A percentile compares a stretch with the other conserved stretches of the same genome.
phyloP scores from a whole-genome alignment of 1,139 yeast genomes.

The Sugiyamaella paludigena region DNA sequence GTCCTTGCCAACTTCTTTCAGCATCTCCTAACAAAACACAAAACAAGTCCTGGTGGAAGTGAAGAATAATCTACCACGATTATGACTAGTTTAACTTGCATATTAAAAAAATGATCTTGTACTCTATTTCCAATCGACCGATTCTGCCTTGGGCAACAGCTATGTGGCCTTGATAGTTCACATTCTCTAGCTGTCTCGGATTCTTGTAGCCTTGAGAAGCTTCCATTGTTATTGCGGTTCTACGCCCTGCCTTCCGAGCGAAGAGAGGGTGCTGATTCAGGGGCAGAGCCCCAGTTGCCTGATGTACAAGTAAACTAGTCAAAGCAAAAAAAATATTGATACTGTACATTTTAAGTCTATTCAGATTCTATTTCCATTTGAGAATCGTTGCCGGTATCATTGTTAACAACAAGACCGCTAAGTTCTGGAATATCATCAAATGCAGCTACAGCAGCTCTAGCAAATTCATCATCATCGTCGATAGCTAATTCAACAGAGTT shows the following conservation, averaged over 20 bases:
- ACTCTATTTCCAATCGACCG: not conserved
- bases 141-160: not conserved
- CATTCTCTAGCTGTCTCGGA: not conserved
- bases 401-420: conserved; percentile 6
- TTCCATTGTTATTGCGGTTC: not conserved
- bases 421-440: conserved; percentile 5
- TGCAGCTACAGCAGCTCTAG: not conserved
- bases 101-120: too few relatives aligned
- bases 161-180: not conserved
- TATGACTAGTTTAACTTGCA: too few relatives aligned
- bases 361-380: conserved; percentile 28
- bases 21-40: conserved; percentile 25
- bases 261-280: too few relatives aligned
- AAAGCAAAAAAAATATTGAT: too few relatives aligned
- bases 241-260: not conserved
- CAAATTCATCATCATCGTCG: conserved; percentile 1
- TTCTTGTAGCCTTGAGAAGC: not conserved
- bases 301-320: not conserved
- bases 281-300: not conserved
- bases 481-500: conserved; percentile 1
- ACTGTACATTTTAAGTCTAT: conserved; percentile 5
- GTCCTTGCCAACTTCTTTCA: conserved; percentile 33
- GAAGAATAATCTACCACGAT: too few relatives aligned
- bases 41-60: conserved; percentile 11
- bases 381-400: conserved; percentile 25